Conservation (phyloP, 2,329 filamentous ascomycete genomes). For the Aspergillus aculeatus region DNA sequence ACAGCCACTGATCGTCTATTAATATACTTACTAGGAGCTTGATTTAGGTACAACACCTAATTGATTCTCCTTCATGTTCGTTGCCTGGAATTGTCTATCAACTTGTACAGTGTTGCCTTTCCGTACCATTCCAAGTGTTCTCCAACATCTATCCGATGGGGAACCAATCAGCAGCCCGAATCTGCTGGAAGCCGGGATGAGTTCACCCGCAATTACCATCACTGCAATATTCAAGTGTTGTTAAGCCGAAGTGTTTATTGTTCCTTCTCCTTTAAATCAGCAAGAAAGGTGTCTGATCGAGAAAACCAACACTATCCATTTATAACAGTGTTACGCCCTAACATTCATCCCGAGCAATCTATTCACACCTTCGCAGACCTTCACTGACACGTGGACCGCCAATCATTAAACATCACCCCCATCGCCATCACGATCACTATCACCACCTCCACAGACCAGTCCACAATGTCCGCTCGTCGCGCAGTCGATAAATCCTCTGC, state of each 20-base stretch:
- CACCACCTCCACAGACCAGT: neutral
- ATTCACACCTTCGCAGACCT: neutral
- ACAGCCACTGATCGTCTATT: too few relatives aligned
- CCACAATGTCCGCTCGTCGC: conserved; percentile 34
- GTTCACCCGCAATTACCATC: conserved; percentile 1
- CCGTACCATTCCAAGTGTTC: neutral
- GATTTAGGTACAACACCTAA: neutral
- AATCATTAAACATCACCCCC: neutral
- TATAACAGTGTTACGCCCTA: neutral
- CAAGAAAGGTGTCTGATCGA: neutral
- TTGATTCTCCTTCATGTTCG: neutral
- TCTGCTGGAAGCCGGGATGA: conserved; percentile 1
- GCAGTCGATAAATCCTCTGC: conserved; percentile 31
- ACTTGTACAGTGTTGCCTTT: too few relatives aligned
- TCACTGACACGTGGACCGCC: neutral
- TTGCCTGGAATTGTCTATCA: too few relatives aligned
- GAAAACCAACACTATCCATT: neutral
- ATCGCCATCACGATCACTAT: neutral
- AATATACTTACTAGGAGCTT: too few relatives aligned
- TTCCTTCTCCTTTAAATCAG: neutral
- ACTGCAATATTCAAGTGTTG: neutral
- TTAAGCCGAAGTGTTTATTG: neutral
- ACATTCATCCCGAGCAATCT: neutral
- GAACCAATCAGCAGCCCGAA: conserved; percentile 8
- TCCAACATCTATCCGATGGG: neutral